Conservation (phyloP, 805 yeast species). For the Candida maltosa region DNA sequence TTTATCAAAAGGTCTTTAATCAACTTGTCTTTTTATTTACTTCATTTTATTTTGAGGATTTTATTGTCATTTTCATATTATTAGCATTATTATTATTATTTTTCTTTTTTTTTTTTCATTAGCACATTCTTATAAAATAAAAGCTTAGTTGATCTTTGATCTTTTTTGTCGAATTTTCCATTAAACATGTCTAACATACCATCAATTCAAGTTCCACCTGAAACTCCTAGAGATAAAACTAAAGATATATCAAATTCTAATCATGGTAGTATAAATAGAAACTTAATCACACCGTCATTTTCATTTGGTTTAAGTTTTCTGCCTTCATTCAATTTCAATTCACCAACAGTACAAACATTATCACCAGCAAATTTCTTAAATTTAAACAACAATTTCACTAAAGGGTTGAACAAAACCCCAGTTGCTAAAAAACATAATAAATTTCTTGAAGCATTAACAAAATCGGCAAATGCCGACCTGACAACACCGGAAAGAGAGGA, state of each 20-base stretch:
- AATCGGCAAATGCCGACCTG: neutral
- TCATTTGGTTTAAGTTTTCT: conserved; percentile 38
- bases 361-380: conserved; percentile 32
- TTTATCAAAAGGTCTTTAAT: no score
- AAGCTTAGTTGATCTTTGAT: no score
- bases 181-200: neutral
- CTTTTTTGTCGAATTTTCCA: neutral
- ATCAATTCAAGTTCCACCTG: conserved; percentile 5
- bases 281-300: conserved; percentile 29
- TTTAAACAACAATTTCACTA: no score
- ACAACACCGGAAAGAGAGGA: conserved; percentile 18
- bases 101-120: no score
- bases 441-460: conserved; percentile 5
- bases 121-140: no score
- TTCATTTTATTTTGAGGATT: no score
- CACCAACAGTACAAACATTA: conserved; percentile 39
- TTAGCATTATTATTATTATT: no score
- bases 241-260: neutral
- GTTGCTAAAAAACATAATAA: conserved; percentile 6
- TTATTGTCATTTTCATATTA: no score
- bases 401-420: conserved; percentile 16
- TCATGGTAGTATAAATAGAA: neutral
- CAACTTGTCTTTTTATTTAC: no score
- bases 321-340: conserved; percentile 40
- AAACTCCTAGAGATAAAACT: conserved; percentile 8